Conservation (phyloP, 2,329 filamentous ascomycete species). For the Diaporthe amygdali region DNA sequence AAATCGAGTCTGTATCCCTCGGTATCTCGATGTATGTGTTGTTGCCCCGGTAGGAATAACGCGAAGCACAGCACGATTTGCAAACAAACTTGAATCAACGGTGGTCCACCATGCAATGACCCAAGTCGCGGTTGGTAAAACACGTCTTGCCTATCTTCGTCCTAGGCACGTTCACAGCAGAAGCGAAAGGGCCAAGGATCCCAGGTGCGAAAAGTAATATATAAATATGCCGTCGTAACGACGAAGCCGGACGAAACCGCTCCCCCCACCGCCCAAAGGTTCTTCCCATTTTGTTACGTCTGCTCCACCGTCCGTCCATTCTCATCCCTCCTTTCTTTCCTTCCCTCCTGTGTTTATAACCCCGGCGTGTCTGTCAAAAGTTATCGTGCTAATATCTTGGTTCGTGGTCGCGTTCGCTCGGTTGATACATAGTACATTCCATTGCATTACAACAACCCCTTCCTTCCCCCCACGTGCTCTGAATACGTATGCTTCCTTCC, state of each 20-base stretch:
- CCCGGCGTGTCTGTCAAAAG: constrained; percentile 8
- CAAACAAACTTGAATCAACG: too few relatives aligned
- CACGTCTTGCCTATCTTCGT: too few relatives aligned
- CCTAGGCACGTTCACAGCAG: neutral
- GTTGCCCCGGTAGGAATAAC: neutral
- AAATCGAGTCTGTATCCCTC: too few relatives aligned
- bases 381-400: constrained; percentile 22
- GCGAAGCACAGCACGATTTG: neutral
- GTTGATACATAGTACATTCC: constrained; percentile 24
- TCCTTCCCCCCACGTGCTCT: neutral
- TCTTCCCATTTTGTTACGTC: neutral
- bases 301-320: neutral
- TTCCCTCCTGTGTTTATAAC: neutral
- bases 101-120: too few relatives aligned
- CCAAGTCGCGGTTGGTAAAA: too few relatives aligned
- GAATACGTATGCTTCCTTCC: neutral
- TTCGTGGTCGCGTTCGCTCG: constrained; percentile 26
- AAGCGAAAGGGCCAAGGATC: neutral
- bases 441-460: constrained; percentile 18
- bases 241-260: neutral
- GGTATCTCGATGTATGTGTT: neutral
- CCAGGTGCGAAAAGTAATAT: neutral
- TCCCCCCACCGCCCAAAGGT: neutral
- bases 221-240: constrained; percentile 12
- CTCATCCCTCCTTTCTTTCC: neutral